phyloP scores from a whole-genome alignment of 2,329 filamentous ascomycete species.

The Fusarium lateritium region DNA sequence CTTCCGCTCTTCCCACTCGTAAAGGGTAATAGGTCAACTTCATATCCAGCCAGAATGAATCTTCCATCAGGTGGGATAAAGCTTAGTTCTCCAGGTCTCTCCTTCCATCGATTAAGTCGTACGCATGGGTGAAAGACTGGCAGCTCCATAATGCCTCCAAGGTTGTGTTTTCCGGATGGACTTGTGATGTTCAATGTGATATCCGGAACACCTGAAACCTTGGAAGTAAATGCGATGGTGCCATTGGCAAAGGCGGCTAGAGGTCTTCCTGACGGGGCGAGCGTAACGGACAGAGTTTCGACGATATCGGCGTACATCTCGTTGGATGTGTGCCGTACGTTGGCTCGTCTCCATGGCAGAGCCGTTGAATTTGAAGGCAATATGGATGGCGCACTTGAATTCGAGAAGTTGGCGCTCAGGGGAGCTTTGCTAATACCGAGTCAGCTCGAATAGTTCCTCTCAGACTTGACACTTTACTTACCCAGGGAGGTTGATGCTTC shows the following conservation, averaged over 20 bases:
- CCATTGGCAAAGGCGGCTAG: conserved; percentile 91
- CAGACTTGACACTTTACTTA: conserved; percentile 53
- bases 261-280: conserved; percentile 91
- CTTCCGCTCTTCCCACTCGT: conserved; percentile 70
- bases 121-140: conserved; percentile 98
- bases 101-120: conserved; percentile 88
- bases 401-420: conserved; percentile 57
- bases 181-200: conserved; percentile 85
- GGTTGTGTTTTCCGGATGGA: conserved; percentile 83
- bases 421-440: conserved; percentile 57
- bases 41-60: conserved; percentile 94
- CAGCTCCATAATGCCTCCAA: conserved; percentile 82
- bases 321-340: conserved; percentile 96
- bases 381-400: conserved; percentile 58
- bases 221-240: conserved; percentile 93
- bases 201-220: conserved; percentile 95
- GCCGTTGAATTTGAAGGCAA: conserved; percentile 65
- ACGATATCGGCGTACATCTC: conserved; percentile 97
- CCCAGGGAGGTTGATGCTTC: conserved; percentile 88
- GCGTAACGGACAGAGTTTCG: conserved; percentile 87
- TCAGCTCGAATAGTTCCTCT: conserved; percentile 19
- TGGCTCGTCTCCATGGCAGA: conserved; percentile 90
- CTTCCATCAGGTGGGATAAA: conserved; percentile 96
- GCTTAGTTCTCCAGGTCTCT: conserved; percentile 90
- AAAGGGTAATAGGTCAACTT: conserved; percentile 88